Conservation (phyloP, 1,139 yeast species). For the Candida labiduridarum region DNA sequence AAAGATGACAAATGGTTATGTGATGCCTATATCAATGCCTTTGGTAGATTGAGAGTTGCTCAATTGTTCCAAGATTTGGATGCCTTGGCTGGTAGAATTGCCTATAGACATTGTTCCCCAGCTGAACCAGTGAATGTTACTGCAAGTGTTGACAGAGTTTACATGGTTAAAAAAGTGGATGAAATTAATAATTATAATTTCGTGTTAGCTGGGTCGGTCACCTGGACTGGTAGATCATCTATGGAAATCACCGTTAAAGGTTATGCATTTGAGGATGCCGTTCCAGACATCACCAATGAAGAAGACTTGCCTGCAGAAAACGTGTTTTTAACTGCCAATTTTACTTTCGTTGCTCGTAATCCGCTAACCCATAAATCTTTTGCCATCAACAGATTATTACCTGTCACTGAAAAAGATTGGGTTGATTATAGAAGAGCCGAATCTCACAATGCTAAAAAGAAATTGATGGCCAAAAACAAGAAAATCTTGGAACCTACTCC, state of each 20-base stretch:
- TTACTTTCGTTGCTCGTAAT: slow-evolving; percentile 93
- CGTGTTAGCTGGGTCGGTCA: slow-evolving; percentile 81
- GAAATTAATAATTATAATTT: slow-evolving; percentile 76
- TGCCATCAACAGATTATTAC: slow-evolving; percentile 79
- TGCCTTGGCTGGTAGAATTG: slow-evolving; percentile 86
- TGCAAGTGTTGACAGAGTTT: slow-evolving; percentile 90
- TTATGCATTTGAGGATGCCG: slow-evolving; percentile 62
- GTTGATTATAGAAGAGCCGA: slow-evolving; percentile 86
- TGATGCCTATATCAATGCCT: slow-evolving; percentile 86
- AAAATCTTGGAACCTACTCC: slow-evolving; percentile 69
- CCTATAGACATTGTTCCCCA: slow-evolving; percentile 84
- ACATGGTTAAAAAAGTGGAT: slow-evolving; percentile 83
- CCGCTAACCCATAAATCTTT: slow-evolving; percentile 87
- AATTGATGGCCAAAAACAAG: slow-evolving; percentile 68
- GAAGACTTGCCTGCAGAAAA: slow-evolving; percentile 44
- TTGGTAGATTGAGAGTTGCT: slow-evolving; percentile 87
- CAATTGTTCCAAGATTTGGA: slow-evolving; percentile 91
- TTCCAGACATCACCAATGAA: slow-evolving; percentile 33
- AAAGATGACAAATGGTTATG: slow-evolving; percentile 81
- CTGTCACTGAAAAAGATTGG: slow-evolving; percentile 75
- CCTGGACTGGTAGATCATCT: slow-evolving; percentile 93
- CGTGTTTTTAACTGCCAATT: slow-evolving; percentile 78
- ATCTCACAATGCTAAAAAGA: slow-evolving; percentile 83
- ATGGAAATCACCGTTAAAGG: slow-evolving; percentile 95
- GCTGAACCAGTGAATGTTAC: slow-evolving; percentile 93